phyloP scores from a whole-genome alignment of 805 yeast genomes.

The Monosporozyma aerobia region DNA sequence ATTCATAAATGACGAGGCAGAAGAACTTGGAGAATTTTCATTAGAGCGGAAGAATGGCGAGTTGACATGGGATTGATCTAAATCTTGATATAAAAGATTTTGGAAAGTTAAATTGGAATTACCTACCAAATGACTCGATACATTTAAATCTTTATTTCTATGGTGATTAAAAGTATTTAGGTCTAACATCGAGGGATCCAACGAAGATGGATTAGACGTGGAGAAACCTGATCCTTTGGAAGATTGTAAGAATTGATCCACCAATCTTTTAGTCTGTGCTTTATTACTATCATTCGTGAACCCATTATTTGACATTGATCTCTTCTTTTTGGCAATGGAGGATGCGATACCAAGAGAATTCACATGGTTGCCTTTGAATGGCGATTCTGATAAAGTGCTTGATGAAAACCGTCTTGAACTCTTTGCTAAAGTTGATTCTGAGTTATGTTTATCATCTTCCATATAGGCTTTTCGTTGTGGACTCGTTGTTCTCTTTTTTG shows the following conservation, averaged over 20 bases:
- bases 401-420: neutral
- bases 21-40: neutral
- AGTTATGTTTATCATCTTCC: neutral
- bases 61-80: neutral
- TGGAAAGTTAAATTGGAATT: neutral
- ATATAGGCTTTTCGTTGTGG: neutral
- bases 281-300: constrained; percentile 2
- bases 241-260: constrained; percentile 5
- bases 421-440: neutral
- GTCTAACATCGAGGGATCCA: neutral
- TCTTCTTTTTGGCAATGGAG: neutral
- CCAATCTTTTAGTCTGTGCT: constrained; percentile 4
- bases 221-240: neutral
- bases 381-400: neutral
- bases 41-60: neutral
- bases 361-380: neutral
- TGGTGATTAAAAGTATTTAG: neutral
- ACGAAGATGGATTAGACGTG: neutral
- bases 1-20: neutral
- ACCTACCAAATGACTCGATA: neutral
- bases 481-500: neutral
- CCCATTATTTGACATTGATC: constrained; percentile 1
- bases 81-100: constrained; percentile 4
- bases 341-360: neutral
- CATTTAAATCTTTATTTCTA: neutral